These are phyloP conservation scores for Quillaja saponaria DNA, from an alignment of 306 rosid species.

Conservation along the genomic window DNA sequence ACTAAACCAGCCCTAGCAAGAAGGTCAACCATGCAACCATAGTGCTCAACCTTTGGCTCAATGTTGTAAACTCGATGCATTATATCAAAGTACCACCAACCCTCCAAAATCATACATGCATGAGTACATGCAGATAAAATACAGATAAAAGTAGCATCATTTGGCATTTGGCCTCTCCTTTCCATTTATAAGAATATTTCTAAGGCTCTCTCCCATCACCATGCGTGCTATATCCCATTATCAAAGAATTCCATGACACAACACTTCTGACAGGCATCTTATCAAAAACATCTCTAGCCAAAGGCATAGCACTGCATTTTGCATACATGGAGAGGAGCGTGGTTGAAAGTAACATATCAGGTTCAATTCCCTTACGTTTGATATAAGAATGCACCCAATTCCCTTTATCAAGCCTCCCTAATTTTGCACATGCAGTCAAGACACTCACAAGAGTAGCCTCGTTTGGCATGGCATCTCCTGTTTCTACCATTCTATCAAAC, in stretches of 20 bases:
- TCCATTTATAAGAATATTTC: slow-evolving; percentile 59
- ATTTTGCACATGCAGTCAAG: slow-evolving; percentile 57
- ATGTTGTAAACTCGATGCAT: slow-evolving; percentile 60
- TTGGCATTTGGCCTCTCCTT: slow-evolving; percentile 46
- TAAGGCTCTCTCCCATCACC: slow-evolving; percentile 55
- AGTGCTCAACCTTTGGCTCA: slow-evolving; percentile 70
- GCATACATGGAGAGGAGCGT: slow-evolving; percentile 64
- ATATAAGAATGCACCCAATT: slow-evolving; percentile 54
- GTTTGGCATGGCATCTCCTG: slow-evolving; percentile 51
- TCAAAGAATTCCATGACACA: slow-evolving; percentile 74
- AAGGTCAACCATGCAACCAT: slow-evolving; percentile 75
- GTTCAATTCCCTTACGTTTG: slow-evolving; percentile 30
- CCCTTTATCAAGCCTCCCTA: slow-evolving; percentile 57
- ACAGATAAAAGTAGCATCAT: slow-evolving; percentile 58
- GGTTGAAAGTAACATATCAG: slow-evolving; percentile 61
- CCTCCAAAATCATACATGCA: slow-evolving; percentile 67
- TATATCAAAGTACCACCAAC: slow-evolving; percentile 65
- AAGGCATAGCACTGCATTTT: slow-evolving; percentile 62
- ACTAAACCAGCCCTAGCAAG: slow-evolving; percentile 66
- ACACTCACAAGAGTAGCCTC: slow-evolving; percentile 68
- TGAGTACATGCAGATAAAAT: slow-evolving; percentile 66
- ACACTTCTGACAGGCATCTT: slow-evolving; percentile 52
- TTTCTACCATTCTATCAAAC: slow-evolving; percentile 53
- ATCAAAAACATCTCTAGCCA: slow-evolving; percentile 57
- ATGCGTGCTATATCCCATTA: slow-evolving; percentile 65